These are phyloP conservation scores for Fusarium humuli DNA, from an alignment of 2,329 filamentous ascomycete genomes.

Conservation along the genomic window DNA sequence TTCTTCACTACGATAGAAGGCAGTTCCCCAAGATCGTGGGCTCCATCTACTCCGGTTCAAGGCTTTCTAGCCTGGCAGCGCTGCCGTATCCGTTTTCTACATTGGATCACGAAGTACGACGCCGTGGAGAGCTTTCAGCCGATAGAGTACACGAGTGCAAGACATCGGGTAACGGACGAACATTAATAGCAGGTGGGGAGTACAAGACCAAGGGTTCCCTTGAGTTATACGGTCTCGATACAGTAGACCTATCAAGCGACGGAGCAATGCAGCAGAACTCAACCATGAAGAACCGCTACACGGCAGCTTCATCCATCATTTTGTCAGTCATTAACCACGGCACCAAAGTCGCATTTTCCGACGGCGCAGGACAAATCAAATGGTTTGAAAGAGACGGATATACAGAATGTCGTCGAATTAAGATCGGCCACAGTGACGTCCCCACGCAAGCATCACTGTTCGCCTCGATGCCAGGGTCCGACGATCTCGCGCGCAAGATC, in stretches of 20 bases:
- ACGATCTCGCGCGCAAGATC: conserved; percentile 85
- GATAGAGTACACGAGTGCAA: conserved; percentile 68
- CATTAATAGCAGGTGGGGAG: conserved; percentile 84
- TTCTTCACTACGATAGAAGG: conserved; percentile 89
- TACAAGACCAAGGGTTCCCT: conserved; percentile 93
- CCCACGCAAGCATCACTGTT: conserved; percentile 62
- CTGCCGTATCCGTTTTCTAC: conserved; percentile 76
- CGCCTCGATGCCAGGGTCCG: conserved; percentile 64
- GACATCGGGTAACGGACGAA: conserved; percentile 65
- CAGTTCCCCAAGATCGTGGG: conserved; percentile 82
- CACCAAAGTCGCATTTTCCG: conserved; percentile 82
- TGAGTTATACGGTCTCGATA: conserved; percentile 79
- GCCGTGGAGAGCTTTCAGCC: conserved; percentile 65
- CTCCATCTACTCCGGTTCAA: conserved; percentile 85
- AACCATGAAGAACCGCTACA: conserved; percentile 82
- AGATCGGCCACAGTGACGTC: conserved; percentile 66
- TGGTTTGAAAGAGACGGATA: conserved; percentile 91
- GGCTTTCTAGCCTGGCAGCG: conserved; percentile 78
- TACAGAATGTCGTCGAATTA: conserved; percentile 67
- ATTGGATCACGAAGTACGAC: conserved; percentile 68
- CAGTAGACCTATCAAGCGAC: conserved; percentile 45
- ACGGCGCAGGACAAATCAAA: conserved; percentile 84
- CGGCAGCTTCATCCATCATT: conserved; percentile 82
- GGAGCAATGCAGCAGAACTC: conserved; percentile 55
- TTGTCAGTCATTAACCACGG: conserved; percentile 86